A percentile compares a stretch with the other conserved stretches of the same genome.
Evolutionary conservation across 306 rosid species (phyloP).

Genomic region (Corylus avellana): DNA sequence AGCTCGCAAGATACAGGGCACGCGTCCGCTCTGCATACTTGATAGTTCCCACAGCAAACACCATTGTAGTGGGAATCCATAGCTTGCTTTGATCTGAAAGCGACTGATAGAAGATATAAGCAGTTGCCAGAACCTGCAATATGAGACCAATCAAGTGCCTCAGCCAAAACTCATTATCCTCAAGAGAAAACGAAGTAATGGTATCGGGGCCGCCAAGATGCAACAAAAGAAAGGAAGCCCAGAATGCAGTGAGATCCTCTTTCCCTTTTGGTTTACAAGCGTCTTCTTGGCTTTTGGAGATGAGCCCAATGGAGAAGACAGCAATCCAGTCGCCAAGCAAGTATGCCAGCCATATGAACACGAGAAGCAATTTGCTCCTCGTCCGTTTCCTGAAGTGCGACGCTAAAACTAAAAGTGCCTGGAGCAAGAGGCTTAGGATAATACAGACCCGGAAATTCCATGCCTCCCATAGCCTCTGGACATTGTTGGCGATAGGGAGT

Average conservation of each 20-base stretch:
- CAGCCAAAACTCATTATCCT: constrained; percentile 41
- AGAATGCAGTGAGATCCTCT: constrained; percentile 20
- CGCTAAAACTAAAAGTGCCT: not conserved
- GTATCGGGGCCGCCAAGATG: constrained; percentile 44
- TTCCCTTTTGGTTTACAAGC: not conserved
- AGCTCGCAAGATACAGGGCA: constrained; percentile 33
- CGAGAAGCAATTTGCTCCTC: constrained; percentile 7
- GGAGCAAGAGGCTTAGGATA: constrained; percentile 19
- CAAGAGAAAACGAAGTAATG: constrained; percentile 41
- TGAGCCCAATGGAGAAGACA: constrained; percentile 25
- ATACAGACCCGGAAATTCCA: constrained; percentile 21
- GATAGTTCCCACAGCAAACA: constrained; percentile 29
- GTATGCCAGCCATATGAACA: constrained; percentile 28
- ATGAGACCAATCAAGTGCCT: constrained; percentile 23
- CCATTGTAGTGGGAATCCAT: constrained; percentile 7
- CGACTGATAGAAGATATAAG: constrained; percentile 8
- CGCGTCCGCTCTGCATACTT: constrained; percentile 35
- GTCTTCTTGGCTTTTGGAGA: constrained; percentile 12
- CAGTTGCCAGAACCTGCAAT: constrained; percentile 25
- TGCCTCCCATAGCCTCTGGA: constrained; percentile 12
- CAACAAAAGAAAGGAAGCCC: constrained; percentile 37
- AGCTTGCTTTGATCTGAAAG: constrained; percentile 3
- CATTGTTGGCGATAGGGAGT: not conserved
- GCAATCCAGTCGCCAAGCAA: constrained; percentile 35
- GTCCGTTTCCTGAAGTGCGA: constrained; percentile 21